phyloP scores from a whole-genome alignment of 164 flowering plant species.

The Platanus orientalis region DNA sequence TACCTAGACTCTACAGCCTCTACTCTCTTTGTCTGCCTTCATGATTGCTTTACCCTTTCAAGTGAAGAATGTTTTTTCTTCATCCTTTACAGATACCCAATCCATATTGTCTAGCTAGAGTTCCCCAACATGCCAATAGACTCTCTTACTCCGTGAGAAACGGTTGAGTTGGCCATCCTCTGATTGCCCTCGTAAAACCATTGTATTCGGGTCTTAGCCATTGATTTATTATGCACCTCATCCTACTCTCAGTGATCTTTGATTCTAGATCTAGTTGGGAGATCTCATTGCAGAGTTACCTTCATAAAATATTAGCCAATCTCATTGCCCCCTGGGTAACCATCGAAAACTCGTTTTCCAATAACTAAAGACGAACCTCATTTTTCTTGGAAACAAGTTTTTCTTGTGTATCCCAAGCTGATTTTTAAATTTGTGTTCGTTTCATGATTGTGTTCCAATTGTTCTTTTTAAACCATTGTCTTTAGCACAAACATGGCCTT shows the following conservation, averaged over 20 bases:
- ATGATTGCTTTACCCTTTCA: too few relatives aligned
- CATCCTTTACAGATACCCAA: too few relatives aligned
- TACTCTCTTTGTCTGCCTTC: too few relatives aligned
- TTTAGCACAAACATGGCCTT: slow-evolving; percentile 16
- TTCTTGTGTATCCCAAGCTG: slow-evolving; percentile 17
- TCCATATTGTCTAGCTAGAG: too few relatives aligned
- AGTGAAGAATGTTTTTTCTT: too few relatives aligned
- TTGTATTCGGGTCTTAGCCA: neutral
- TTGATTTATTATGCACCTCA: neutral
- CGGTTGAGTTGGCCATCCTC: too few relatives aligned
- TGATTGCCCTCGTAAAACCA: neutral
- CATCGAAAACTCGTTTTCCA: slow-evolving; percentile 17
- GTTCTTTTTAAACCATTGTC: slow-evolving; percentile 9
- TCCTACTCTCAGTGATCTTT: neutral
- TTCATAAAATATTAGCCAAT: slow-evolving; percentile 22
- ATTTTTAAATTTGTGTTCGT: slow-evolving; percentile 17
- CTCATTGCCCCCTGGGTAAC: slow-evolving; percentile 12
- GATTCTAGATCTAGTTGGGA: neutral
- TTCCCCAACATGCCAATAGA: too few relatives aligned
- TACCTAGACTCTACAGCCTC: too few relatives aligned
- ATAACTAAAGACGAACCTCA: too few relatives aligned
- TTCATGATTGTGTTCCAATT: slow-evolving; percentile 15
- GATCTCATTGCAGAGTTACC: slow-evolving; percentile 5
- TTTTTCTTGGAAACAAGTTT: too few relatives aligned
- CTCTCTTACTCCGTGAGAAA: too few relatives aligned